Conservation (phyloP, 2,329 filamentous ascomycete species). For the Ophiostoma sp. region DNA sequence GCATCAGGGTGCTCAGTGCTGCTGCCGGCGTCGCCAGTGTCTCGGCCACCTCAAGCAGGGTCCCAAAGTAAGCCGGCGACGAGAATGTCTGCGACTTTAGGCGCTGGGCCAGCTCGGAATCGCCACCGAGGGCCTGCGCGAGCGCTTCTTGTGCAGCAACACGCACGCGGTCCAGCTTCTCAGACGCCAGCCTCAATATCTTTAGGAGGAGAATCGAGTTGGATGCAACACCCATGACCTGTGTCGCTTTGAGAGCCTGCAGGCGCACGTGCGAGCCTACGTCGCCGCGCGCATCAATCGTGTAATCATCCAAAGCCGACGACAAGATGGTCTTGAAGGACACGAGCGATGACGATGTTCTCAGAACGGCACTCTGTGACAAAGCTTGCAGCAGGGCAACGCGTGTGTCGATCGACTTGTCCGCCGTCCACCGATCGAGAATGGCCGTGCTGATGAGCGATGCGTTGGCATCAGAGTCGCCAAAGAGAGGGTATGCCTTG, state of each 20-base stretch:
- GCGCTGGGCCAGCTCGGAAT: background rate
- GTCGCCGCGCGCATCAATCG: constrained; percentile 81
- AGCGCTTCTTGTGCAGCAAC: constrained; percentile 56
- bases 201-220: constrained; percentile 43
- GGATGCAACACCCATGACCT: constrained; percentile 44
- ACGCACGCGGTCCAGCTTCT: constrained; percentile 86
- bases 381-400: constrained; percentile 54
- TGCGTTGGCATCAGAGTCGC: constrained; percentile 25
- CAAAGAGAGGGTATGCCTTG: constrained; percentile 43
- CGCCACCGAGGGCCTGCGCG: constrained; percentile 35
- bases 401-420: constrained; percentile 47
- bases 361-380: constrained; percentile 39
- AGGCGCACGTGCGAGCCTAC: constrained; percentile 80
- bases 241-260: constrained; percentile 72
- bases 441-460: constrained; percentile 37
- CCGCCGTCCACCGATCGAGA: constrained; percentile 48
- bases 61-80: constrained; percentile 54
- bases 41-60: constrained; percentile 46
- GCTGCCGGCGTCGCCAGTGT: constrained; percentile 27
- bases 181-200: constrained; percentile 66
- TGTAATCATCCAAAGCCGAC: constrained; percentile 78
- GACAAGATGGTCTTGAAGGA: constrained; percentile 44
- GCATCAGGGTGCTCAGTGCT: constrained; percentile 48
- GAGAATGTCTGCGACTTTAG: constrained; percentile 48
- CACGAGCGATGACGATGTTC: constrained; percentile 30